Evolutionary conservation across 805 yeast species (phyloP), one percentile per base, ranked within the genome.

Genomic region (Nematodospora valgi): DNA sequence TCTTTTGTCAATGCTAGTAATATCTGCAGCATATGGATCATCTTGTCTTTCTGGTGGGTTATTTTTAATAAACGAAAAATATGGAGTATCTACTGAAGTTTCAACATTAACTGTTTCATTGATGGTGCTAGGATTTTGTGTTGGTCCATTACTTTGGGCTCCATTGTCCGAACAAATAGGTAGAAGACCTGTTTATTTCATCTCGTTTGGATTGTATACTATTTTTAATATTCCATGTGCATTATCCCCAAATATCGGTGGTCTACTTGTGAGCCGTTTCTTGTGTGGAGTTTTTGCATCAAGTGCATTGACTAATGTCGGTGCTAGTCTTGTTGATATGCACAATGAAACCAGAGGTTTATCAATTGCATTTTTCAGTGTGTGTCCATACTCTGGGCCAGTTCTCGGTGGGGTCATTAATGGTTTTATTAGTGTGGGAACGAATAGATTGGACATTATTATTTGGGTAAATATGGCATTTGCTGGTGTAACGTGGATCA

Each of bases 381-480:
- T 86, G 51, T 87, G 93, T 40, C 96, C 96, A 2, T 88, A 87
- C 59, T 82, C 89, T 44, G 96, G 96, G 34, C 96, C 96, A 1
- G 94, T 86, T 24, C 61, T 87, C 31, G 96, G 96, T 23, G 95
- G 95, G 3, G 62, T 88, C 35, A 87, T 86, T 23, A 84, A 86
- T 51, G 96, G 96, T 25, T 88, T 87, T 67, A 80, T 88, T 51
- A 72, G 80, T 38, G 79, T 83, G 32, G 76, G 80, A 40, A 73
- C 91, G n/a, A 73, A 70, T 12, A 67, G 83, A 47, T 70, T 78
- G 52, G 88, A 81, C 30, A 56, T 86, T 24, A 74, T 88, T 52
- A 76, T 84, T 44, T 88, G 96, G 96, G 89, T 86, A 37, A 88
- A 87, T 56, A 76, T 88, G 86, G 95, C 89, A 4, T 86, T 88